Conservation (phyloP, 1,284 basidiomycete genomes). For the Xerocomus amazonicus region DNA sequence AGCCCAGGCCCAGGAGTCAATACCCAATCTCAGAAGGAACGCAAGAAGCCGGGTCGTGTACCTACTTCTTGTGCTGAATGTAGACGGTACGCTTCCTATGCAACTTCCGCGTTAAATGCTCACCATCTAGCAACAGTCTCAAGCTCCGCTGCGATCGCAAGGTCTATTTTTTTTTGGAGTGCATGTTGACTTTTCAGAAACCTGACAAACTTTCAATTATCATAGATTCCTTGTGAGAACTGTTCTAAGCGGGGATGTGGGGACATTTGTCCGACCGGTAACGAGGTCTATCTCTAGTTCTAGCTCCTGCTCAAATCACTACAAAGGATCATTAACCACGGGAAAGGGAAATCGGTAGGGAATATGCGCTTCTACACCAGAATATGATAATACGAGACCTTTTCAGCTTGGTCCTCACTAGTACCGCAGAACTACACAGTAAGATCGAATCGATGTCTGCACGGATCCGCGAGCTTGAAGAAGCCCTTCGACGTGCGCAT, state of each 20-base stretch:
- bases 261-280: conserved; percentile 67
- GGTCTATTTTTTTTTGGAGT: conserved; percentile 34
- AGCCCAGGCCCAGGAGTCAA: conserved; percentile 12
- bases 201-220: not conserved
- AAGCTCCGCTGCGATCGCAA: conserved; percentile 72
- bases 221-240: conserved; percentile 68
- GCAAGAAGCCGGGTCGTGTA: conserved; percentile 45
- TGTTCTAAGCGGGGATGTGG: conserved; percentile 67
- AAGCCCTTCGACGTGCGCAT: conserved; percentile 49
- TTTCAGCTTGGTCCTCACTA: conserved; percentile 54
- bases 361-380: not conserved
- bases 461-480: conserved; percentile 58
- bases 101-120: not conserved
- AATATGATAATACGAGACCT: not conserved
- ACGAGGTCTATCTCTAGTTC: conserved; percentile 9
- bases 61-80: conserved; percentile 74
- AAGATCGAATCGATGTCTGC: conserved; percentile 51
- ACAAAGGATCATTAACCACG: conserved; percentile 48
- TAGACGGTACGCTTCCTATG: conserved; percentile 40
- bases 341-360: conserved; percentile 51
- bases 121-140: conserved; percentile 38
- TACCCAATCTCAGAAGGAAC: conserved; percentile 21
- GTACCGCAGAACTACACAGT: conserved; percentile 64
- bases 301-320: conserved; percentile 7
- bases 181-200: not conserved